Base-by-base conservation (phyloP, 768 basidiomycete genomes). In the Coprinellus micaceus region DNA sequence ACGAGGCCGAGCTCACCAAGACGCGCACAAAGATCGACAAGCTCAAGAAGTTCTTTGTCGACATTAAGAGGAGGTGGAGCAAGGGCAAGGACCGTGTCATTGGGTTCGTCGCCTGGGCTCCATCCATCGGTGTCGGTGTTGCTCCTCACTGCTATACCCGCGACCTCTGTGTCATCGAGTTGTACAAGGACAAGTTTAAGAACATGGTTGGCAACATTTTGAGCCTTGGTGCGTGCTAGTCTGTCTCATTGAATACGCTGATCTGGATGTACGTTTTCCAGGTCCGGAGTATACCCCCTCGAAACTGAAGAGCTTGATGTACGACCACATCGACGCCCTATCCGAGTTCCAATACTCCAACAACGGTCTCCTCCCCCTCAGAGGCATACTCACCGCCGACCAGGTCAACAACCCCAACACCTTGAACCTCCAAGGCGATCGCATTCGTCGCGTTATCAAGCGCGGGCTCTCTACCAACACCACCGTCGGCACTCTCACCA, bases 81-180 rank as follows among this genome's bases (percentile, higher is more conserved):
- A 60, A 70, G 40, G 40, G 49, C 12, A 64, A 66, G 40, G 52
- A 72, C 54, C 72, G 73, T 2, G 66, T 75, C 37, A 71, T 75
- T 57, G 76, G 77, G 24, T 60, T 67, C 56, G 69, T 76, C 56
- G 61, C 66, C 58, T 74, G 72, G 72, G 63, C 76, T 12, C 76
- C 74, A 33, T 64, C 70, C 47, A 69, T 77, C 64, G 59, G 39
- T 63, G 64, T 46, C 62, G 39, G 33, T 50, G 65, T 26, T 29
- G 2, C 63, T 53, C 69, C 72, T 58, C 56, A 74, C 59, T 26
- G 58, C 28, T 76, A 74, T 58, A 76, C 70, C 0, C 28, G 60
- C 33, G 76, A 77, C 59, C 51, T 76, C 5, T 74, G 74, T 56
- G 71, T 77, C 40, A 63, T 76, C 60, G 64, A 72, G 67, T 62